Conservation (phyloP, 2,329 filamentous ascomycete species). For the Fusarium verrucosum region DNA sequence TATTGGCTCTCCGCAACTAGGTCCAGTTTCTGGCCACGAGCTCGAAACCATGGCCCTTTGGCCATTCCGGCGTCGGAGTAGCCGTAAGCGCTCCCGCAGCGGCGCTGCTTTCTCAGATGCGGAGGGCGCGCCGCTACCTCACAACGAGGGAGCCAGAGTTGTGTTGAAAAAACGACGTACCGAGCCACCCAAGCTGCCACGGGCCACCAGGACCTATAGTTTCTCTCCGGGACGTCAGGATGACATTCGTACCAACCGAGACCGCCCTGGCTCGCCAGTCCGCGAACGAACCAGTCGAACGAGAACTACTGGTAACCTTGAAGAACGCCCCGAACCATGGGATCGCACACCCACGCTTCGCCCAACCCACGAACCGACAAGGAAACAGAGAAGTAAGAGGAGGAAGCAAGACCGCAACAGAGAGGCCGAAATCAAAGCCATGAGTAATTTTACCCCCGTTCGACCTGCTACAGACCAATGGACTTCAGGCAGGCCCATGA, state of each 20-base stretch:
- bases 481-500: constrained; percentile 67
- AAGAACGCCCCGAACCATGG: constrained; percentile 40
- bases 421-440: constrained; percentile 87
- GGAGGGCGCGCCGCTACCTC: constrained; percentile 54
- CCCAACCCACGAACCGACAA: constrained; percentile 68
- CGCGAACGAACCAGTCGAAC: constrained; percentile 36
- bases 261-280: constrained; percentile 30
- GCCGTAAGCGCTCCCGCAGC: constrained; percentile 66
- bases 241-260: constrained; percentile 55
- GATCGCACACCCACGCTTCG: constrained; percentile 61
- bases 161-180: constrained; percentile 55
- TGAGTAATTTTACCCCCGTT: constrained; percentile 76
- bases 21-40: constrained; percentile 33
- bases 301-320: constrained; percentile 17
- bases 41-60: constrained; percentile 74
- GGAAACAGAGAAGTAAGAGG: constrained; percentile 77
- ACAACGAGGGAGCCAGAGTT: constrained; percentile 47
- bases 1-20: constrained; percentile 38
- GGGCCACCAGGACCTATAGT: constrained; percentile 64
- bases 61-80: constrained; percentile 81
- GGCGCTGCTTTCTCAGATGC: constrained; percentile 64
- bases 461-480: constrained; percentile 69
- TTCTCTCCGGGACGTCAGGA: constrained; percentile 70
- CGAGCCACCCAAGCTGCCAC: constrained; percentile 59
- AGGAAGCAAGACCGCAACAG: constrained; percentile 78